These are phyloP conservation scores for Lichtheimia hyalospora DNA, from an alignment of 371 early-diverging fungal genomes.

Conservation along the genomic window DNA sequence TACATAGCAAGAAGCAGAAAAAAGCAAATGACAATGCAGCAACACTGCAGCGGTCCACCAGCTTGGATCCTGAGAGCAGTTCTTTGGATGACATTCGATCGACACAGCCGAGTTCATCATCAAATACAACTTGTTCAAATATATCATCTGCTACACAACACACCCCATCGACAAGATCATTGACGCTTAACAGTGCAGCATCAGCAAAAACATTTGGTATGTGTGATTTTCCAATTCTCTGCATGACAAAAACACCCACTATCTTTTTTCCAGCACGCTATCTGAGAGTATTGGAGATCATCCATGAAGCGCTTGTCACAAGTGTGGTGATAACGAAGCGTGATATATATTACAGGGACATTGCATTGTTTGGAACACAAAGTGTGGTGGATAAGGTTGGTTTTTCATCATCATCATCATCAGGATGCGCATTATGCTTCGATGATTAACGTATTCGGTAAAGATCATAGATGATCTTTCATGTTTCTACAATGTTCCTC, in stretches of 20 bases:
- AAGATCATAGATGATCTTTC: slow-evolving; percentile 44
- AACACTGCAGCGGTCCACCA: neutral
- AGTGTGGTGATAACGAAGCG: slow-evolving; percentile 41
- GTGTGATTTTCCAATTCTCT: too few relatives aligned
- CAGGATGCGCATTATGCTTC: too few relatives aligned
- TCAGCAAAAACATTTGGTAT: slow-evolving; percentile 10
- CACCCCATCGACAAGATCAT: neutral
- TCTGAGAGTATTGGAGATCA: slow-evolving; percentile 37
- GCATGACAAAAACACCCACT: neutral
- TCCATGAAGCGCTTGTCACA: slow-evolving; percentile 40
- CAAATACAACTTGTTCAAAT: neutral
- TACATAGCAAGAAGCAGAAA: neutral
- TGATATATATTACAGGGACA: slow-evolving; percentile 47
- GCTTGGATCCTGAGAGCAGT: too few relatives aligned
- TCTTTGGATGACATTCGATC: too few relatives aligned
- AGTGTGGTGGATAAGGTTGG: slow-evolving; percentile 29
- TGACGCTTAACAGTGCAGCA: neutral
- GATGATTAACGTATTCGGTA: neutral
- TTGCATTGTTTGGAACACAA: slow-evolving; percentile 35
- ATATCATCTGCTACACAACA: neutral
- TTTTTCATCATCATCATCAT: neutral
- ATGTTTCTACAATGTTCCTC: slow-evolving; percentile 36
- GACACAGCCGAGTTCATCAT: neutral
- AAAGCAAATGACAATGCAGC: neutral
- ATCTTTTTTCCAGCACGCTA: slow-evolving; percentile 29